Base-by-base conservation (phyloP, 352 stramenopile genomes). In the Pythium scleroteichum region DNA sequence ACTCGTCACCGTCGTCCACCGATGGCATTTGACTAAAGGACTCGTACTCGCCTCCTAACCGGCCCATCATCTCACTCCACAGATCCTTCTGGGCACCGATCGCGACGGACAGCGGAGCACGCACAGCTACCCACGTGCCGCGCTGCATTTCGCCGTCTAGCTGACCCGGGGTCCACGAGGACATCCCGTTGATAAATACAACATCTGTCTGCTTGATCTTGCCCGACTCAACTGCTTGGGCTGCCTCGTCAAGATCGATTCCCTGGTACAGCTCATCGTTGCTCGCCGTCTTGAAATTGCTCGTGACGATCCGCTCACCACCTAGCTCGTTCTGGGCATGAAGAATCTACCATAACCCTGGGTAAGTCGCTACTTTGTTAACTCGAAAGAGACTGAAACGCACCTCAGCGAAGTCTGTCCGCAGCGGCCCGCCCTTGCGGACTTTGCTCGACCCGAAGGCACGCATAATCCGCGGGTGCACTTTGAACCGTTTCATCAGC, bases 131-230 rank as follows among this genome's bases (percentile, higher is more conserved):
- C 85, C 85, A 95, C 51, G 78, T 80, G 35, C 85, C 85, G 13
- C 76, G 70, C 40, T 75, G 70, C 53, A 95, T 66, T 61, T 95
- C 85, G 4, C 64, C 78, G 29, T 93, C 78, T 32, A 95, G 68
- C 52, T 93, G 82, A 2, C 74, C 79, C 4, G 77, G 48, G 24
- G 62, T 87, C 85, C 85, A 95, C 38, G 76, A 79, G 1, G 82
- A 90, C 38, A 88, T 67, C 23, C 85, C 85, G 44, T 78, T 88
- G 69, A 95, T 69, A 60, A 93, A 95, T 54, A 92, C 75, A 1
- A 95, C 68, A 46, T 94, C 76, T 17, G 66, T 76, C 52, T 77
- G 76, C 60, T 85, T 66, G 17, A 77, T 65, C 50, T 59, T 73
- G 40, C 88, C 60, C 23, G 77, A 64, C 39, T 90, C 71, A 39